phyloP scores from a whole-genome alignment of 2,329 filamentous ascomycete species.

The Penicillium sp. region DNA sequence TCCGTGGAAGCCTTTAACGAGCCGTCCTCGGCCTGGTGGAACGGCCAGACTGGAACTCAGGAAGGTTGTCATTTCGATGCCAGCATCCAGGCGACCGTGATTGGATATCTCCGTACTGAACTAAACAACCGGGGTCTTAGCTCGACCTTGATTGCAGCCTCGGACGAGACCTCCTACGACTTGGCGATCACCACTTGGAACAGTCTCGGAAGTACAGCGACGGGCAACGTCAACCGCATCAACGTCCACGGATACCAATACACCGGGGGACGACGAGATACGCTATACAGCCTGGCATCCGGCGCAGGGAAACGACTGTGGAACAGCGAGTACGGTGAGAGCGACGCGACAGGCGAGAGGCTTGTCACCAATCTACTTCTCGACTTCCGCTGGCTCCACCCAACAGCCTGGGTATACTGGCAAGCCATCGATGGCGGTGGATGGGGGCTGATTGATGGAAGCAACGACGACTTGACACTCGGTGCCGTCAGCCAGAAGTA shows the following conservation, averaged over 20 bases:
- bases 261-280: constrained; percentile 2
- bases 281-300: constrained; percentile 11
- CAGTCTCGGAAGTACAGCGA: constrained; percentile 17
- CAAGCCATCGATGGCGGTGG: constrained; percentile 17
- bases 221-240: constrained; percentile 14
- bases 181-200: constrained; percentile 20
- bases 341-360: constrained; percentile 11
- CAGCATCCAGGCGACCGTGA: constrained; percentile 17
- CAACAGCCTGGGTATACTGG: constrained; percentile 24
- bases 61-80: constrained; percentile 21
- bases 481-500: constrained; percentile 18
- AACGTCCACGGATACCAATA: constrained; percentile 22
- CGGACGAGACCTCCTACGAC: constrained; percentile 20
- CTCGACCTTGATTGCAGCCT: constrained; percentile 20
- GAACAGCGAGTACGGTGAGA: constrained; percentile 25
- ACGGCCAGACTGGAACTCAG: constrained; percentile 16
- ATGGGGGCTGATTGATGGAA: constrained; percentile 21
- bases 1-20: constrained; percentile 24
- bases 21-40: constrained; percentile 21
- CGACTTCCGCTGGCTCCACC: constrained; percentile 15
- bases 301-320: constrained; percentile 17
- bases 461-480: constrained; percentile 15
- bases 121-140: constrained; percentile 16
- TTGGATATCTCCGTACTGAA: constrained; percentile 16
- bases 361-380: constrained; percentile 16